These are phyloP conservation scores for Lichenothelia convexa DNA, from an alignment of 495 filamentous ascomycete species.

Conservation along the genomic window DNA sequence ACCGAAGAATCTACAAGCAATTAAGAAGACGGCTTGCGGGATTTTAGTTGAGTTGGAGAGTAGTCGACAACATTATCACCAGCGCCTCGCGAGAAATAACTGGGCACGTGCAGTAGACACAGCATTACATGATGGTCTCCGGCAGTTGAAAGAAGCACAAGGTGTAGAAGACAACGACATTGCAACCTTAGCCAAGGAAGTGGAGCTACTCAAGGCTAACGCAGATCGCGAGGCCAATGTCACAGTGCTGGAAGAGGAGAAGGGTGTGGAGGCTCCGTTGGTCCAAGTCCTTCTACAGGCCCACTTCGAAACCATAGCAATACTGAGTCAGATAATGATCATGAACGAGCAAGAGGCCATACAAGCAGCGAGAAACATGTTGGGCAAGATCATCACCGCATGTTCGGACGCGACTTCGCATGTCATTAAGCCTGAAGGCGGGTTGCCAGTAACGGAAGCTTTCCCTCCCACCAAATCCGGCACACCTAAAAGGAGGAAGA, in stretches of 20 bases:
- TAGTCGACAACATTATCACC: constrained; percentile 77
- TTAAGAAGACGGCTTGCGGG: constrained; percentile 75
- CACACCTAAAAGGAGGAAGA: constrained; percentile 61
- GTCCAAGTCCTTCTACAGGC: constrained; percentile 70
- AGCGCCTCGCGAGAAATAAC: constrained; percentile 53
- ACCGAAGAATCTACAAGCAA: constrained; percentile 47
- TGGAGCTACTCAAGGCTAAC: constrained; percentile 61
- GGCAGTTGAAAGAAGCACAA: constrained; percentile 57
- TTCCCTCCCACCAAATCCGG: constrained; percentile 50
- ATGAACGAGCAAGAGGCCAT: constrained; percentile 73
- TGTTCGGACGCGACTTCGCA: constrained; percentile 56
- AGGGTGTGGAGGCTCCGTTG: constrained; percentile 52
- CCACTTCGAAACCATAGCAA: constrained; percentile 77
- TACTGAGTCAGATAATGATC: constrained; percentile 58
- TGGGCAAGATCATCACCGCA: constrained; percentile 57
- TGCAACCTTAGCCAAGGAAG: constrained; percentile 57
- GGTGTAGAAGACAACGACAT: constrained; percentile 53
- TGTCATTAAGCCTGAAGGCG: constrained; percentile 81
- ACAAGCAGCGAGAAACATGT: constrained; percentile 56
- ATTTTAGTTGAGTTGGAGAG: constrained; percentile 74
- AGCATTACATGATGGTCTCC: constrained; percentile 68
- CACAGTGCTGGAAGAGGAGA: constrained; percentile 70
- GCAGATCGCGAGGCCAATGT: constrained; percentile 67
- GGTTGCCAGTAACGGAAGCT: constrained; percentile 38
- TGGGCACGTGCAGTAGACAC: constrained; percentile 79